Conservation (phyloP, 1,284 basidiomycete genomes). For the Mycosarcoma mackinlayi region DNA sequence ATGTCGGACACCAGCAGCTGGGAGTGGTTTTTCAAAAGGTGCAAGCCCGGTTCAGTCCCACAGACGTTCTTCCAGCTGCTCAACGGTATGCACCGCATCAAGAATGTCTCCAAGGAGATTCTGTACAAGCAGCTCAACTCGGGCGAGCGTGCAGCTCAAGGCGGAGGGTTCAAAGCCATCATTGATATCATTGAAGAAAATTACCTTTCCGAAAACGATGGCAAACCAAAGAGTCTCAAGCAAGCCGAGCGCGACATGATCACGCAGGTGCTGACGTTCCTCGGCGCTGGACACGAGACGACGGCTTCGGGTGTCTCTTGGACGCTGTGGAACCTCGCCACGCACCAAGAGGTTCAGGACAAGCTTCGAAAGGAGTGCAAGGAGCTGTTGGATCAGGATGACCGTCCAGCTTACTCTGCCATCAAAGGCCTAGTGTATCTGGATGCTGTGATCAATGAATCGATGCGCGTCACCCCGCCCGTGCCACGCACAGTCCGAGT, state of each 20-base stretch:
- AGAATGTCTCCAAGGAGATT: conserved; percentile 49
- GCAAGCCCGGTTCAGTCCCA: not conserved
- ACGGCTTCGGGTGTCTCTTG: conserved; percentile 78
- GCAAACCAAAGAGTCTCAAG: conserved; percentile 47
- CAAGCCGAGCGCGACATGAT: conserved; percentile 54
- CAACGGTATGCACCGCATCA: conserved; percentile 54
- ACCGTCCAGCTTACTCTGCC: conserved; percentile 70
- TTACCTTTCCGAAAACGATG: conserved; percentile 39
- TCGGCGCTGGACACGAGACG: conserved; percentile 69
- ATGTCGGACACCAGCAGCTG: conserved; percentile 21
- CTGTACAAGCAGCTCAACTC: conserved; percentile 55
- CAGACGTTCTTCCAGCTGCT: conserved; percentile 20
- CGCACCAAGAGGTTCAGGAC: conserved; percentile 73
- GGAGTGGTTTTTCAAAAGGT: conserved; percentile 11
- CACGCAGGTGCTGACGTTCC: conserved; percentile 57
- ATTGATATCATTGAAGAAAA: conserved; percentile 50
- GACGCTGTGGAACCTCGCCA: conserved; percentile 77
- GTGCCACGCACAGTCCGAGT: conserved; percentile 50
- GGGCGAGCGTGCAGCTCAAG: conserved; percentile 21
- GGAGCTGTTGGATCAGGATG: conserved; percentile 42
- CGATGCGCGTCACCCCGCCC: conserved; percentile 55
- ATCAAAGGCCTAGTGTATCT: conserved; percentile 78
- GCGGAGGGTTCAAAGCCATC: conserved; percentile 35
- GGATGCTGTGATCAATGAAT: conserved; percentile 75
- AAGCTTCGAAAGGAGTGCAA: conserved; percentile 74